phyloP scores from a whole-genome alignment of 768 basidiomycete genomes.

The Albatrellus ellisii region DNA sequence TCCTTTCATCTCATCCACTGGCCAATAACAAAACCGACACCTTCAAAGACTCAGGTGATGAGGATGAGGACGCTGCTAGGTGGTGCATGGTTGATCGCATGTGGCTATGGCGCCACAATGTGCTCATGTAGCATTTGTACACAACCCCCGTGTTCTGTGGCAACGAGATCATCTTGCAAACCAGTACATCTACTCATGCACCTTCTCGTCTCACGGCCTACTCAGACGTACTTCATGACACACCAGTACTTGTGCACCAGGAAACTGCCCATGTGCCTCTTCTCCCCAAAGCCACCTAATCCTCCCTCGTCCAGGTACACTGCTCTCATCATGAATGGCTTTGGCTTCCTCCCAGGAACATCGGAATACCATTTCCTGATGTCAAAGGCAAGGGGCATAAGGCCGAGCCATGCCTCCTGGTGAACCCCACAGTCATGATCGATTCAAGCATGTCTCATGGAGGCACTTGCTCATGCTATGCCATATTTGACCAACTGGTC shows the following conservation, averaged over 20 bases:
- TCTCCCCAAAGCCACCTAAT: slow-evolving; percentile 40
- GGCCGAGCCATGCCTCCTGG: slow-evolving; percentile 39
- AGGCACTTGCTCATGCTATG: slow-evolving; percentile 87
- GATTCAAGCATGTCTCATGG: slow-evolving; percentile 94
- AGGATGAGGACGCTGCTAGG: slow-evolving; percentile 45
- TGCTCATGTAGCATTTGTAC: slow-evolving; percentile 96
- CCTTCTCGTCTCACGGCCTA: neutral
- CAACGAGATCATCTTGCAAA: slow-evolving; percentile 92
- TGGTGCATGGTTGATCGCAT: slow-evolving; percentile 92
- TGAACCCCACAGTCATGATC: too few species aligned
- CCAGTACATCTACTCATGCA: slow-evolving; percentile 40
- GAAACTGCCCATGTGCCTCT: slow-evolving; percentile 77
- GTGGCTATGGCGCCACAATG: slow-evolving; percentile 95
- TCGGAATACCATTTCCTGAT: too few species aligned
- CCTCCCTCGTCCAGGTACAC: too few species aligned
- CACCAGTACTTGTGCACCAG: slow-evolving; percentile 93
- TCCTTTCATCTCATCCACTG: slow-evolving; percentile 67
- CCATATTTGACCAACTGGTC: slow-evolving; percentile 88
- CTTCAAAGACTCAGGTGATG: slow-evolving; percentile 50
- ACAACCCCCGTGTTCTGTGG: slow-evolving; percentile 98
- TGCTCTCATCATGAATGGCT: slow-evolving; percentile 27
- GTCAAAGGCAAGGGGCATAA: slow-evolving; percentile 40
- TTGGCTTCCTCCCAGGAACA: slow-evolving; percentile 16
- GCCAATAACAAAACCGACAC: slow-evolving; percentile 68
- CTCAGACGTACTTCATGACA: slow-evolving; percentile 89